Evolutionary conservation across 2,329 filamentous ascomycete species (phyloP).

Genomic region (Escovopsis weberi): DNA sequence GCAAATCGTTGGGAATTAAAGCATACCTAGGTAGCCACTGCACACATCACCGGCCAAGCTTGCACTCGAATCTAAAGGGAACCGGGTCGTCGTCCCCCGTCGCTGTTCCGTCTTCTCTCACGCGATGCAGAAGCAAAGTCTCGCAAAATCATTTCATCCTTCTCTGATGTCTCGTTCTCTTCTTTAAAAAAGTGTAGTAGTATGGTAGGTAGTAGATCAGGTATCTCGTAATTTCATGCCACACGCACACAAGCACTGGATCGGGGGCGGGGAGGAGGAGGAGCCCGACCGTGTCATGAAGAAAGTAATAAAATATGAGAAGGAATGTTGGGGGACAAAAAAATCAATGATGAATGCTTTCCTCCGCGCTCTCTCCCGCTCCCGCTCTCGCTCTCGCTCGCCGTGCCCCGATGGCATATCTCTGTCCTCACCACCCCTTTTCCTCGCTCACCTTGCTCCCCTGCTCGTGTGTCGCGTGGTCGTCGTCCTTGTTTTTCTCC

Average conservation of each 20-base stretch:
- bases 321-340: background rate
- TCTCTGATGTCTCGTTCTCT: background rate
- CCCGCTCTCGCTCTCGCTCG: background rate
- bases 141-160: too few relatives aligned
- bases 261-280: too few relatives aligned
- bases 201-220: constrained; percentile 1
- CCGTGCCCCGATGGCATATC: background rate
- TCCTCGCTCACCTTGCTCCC: too few relatives aligned
- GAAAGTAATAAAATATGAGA: background rate
- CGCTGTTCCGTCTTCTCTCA: too few relatives aligned
- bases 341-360: background rate
- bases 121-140: too few relatives aligned
- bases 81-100: too few relatives aligned
- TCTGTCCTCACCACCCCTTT: background rate
- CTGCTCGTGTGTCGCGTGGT: too few relatives aligned
- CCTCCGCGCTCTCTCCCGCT: background rate
- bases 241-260: background rate
- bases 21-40: too few relatives aligned
- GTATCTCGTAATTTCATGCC: constrained; percentile 3
- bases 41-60: too few relatives aligned
- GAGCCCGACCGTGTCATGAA: background rate
- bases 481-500: too few relatives aligned
- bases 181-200: background rate
- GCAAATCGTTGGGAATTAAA: too few relatives aligned
- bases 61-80: too few relatives aligned